Evolutionary conservation across 768 basidiomycete genomes (phyloP).

Genomic region (Gymnopilus dilepis): DNA sequence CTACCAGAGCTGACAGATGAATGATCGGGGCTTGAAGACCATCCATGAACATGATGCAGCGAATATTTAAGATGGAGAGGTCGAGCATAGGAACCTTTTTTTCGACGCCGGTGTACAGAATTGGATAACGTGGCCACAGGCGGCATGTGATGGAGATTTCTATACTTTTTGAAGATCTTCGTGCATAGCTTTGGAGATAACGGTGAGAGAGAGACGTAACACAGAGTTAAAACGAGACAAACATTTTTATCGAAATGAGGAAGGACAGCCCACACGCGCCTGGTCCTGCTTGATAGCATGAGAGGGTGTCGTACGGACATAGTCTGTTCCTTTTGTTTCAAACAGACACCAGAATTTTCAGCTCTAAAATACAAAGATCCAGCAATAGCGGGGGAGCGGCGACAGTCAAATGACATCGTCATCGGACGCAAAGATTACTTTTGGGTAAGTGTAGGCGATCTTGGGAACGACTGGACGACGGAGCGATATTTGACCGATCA

Average conservation of each 20-base stretch:
- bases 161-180: constrained; percentile 17
- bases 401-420: constrained; percentile 17
- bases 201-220: constrained; percentile 21
- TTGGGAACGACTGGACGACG: constrained; percentile 24
- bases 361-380: constrained; percentile 2
- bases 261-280: constrained; percentile 22
- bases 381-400: neutral
- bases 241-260: constrained; percentile 31
- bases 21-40: constrained; percentile 28
- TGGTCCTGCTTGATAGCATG: constrained; percentile 22
- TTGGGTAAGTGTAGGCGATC: constrained; percentile 9
- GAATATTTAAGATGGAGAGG: constrained; percentile 29
- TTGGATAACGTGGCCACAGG: constrained; percentile 29
- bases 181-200: constrained; percentile 19
- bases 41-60: constrained; percentile 14
- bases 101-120: constrained; percentile 29
- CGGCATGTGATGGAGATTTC: constrained; percentile 31
- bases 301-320: constrained; percentile 11
- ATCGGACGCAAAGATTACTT: constrained; percentile 7
- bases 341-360: constrained; percentile 10
- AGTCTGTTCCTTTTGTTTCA: constrained; percentile 13
- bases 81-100: constrained; percentile 24
- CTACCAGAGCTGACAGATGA: constrained; percentile 38
- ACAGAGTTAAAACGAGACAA: constrained; percentile 20
- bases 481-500: constrained; percentile 31